Evolutionary conservation across 1,139 yeast genomes (phyloP), one percentile per base, ranked within the genome.

Genomic region (Nadsonia commutata): DNA sequence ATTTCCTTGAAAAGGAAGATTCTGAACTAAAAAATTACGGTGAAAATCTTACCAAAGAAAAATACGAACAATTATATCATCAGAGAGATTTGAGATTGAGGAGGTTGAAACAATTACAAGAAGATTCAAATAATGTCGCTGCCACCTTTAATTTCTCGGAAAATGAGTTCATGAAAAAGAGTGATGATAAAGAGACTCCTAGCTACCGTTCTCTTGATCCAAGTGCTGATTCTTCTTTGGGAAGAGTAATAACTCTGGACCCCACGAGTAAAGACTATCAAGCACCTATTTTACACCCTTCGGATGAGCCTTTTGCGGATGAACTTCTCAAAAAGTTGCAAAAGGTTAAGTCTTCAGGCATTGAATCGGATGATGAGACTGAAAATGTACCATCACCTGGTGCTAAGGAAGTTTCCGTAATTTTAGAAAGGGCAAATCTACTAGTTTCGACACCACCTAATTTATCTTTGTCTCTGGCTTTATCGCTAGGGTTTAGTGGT

Each of bases 401-500:
- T 11, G 40, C 45, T 1, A 31, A 44, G 2, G 44, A 41, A 18
- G 40, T 39, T n/a, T 44, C 42, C n/a, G n/a, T n/a, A n/a, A n/a
- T n/a, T n/a, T n/a, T n/a, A n/a, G n/a, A n/a, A n/a, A n/a, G n/a
- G n/a, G n/a, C n/a, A n/a, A n/a, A n/a, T n/a, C n/a, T n/a, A n/a
- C n/a, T n/a, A n/a, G n/a, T n/a, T n/a, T n/a, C n/a, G n/a, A n/a
- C n/a, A n/a, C n/a, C n/a, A n/a, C n/a, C n/a, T n/a, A n/a, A n/a
- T n/a, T 55, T 63, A 3, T 62, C 63, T 1, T 62, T 66, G 16
- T 63, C 66, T 20, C 58, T 62, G 18, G 61, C 63, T 3, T 59
- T 59, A 13, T 57, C 58, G 6, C 53, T 59, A 5, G 50, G 46
- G 47, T 41, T 51, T 45, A 37, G 45, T n/a, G 49, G 49, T 16